Evolutionary conservation across 129 eudicot species (phyloP).

Genomic region (Saposhnikovia divaricata): DNA sequence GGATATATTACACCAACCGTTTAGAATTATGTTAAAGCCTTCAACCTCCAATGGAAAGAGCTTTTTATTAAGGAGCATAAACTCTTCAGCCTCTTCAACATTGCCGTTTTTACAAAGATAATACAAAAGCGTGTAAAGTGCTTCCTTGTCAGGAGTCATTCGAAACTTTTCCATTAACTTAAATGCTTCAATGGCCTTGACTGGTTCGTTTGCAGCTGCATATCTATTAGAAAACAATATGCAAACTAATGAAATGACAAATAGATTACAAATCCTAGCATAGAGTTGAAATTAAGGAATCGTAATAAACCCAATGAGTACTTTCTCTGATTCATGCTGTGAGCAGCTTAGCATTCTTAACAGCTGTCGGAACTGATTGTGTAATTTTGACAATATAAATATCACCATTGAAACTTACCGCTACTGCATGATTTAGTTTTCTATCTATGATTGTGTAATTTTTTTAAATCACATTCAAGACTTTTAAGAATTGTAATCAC

Average conservation of each 20-base stretch:
- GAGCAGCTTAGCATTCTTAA: constrained; percentile 1
- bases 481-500: neutral
- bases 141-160: constrained; percentile 50
- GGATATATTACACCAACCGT: constrained; percentile 66
- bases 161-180: constrained; percentile 65
- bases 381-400: neutral
- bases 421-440: neutral
- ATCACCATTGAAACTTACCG: neutral
- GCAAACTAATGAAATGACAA: neutral
- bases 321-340: neutral
- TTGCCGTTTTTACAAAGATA: constrained; percentile 64
- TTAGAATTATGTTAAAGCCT: constrained; percentile 80
- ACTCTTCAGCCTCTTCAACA: constrained; percentile 92
- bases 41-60: constrained; percentile 75
- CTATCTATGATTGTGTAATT: neutral
- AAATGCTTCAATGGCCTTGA: constrained; percentile 72
- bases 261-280: neutral
- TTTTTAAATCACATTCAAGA: neutral
- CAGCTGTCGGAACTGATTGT: neutral
- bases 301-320: neutral
- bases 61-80: constrained; percentile 62
- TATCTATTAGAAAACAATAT: constrained; percentile 36
- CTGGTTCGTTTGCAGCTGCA: constrained; percentile 56
- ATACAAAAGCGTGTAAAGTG: constrained; percentile 50
- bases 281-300: neutral